These are phyloP conservation scores for Arxiozyma bovina DNA, from an alignment of 1,139 yeast genomes.

Conservation along the genomic window DNA sequence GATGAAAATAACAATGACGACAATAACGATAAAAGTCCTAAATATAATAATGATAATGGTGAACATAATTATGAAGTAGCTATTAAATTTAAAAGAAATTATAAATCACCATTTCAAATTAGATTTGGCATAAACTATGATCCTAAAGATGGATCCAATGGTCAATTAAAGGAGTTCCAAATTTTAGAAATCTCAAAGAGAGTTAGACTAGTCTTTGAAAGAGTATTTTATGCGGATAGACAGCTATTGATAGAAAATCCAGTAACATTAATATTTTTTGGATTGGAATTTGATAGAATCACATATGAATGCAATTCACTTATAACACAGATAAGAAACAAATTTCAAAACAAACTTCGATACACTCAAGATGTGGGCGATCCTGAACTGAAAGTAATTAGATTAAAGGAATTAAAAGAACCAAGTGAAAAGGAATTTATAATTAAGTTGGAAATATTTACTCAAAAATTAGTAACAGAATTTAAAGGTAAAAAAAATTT, in stretches of 20 bases:
- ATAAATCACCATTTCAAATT: not conserved
- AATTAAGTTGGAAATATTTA: not conserved
- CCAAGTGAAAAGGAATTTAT: not conserved
- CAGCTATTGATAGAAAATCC: not conserved
- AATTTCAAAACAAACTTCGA: not conserved
- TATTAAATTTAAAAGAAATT: not conserved
- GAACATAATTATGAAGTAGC: not conserved
- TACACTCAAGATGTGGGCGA: not conserved
- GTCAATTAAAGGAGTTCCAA: not conserved
- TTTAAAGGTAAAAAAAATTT: not conserved
- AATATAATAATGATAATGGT: not conserved
- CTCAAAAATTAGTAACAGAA: not conserved
- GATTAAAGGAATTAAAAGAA: not conserved
- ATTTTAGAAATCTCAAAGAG: not conserved
- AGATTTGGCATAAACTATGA: constrained; percentile 1
- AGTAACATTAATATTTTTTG: constrained; percentile 6
- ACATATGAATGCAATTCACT: not conserved
- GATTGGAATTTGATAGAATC: constrained; percentile 10
- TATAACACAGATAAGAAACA: not conserved
- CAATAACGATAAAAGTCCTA: too few relatives aligned
- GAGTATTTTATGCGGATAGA: not conserved
- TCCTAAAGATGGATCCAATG: constrained; percentile 1
- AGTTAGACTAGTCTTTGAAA: not conserved
- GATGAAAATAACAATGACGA: not conserved
- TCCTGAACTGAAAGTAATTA: not conserved